Conservation (phyloP, 2,329 filamentous ascomycete species). For the Botrytis medusae region DNA sequence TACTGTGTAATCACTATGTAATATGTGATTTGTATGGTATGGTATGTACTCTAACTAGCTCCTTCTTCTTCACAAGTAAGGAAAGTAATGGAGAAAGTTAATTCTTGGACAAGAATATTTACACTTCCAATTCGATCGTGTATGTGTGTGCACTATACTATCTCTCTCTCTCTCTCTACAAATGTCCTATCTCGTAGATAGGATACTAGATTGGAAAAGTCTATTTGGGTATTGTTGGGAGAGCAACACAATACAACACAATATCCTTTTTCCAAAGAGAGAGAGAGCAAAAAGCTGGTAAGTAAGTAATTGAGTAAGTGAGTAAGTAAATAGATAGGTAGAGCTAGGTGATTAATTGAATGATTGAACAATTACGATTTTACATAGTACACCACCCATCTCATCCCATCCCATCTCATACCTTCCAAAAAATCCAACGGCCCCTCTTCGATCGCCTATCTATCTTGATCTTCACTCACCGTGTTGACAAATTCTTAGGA, state of each 20-base stretch:
- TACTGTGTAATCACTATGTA: not conserved
- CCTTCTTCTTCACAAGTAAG: not conserved
- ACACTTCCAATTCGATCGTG: not conserved
- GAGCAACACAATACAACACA: not conserved
- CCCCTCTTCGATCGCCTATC: not conserved
- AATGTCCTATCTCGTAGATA: not conserved
- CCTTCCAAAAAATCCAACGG: not conserved
- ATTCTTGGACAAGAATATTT: not conserved
- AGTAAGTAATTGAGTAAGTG: not conserved
- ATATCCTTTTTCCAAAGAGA: no score
- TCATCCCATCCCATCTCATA: no score
- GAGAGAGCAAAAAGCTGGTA: not conserved
- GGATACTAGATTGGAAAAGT: not conserved
- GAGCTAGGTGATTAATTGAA: not conserved
- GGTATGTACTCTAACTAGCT: not conserved
- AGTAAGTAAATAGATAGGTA: no score
- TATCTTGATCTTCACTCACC: not conserved
- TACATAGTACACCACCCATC: no score
- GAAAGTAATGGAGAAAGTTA: not conserved
- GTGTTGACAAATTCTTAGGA: not conserved
- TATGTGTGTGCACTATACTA: not conserved
- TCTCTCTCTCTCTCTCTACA: not conserved
- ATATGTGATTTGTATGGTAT: not conserved
- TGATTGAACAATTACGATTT: no score
- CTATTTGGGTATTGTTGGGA: not conserved